A percentile compares a stretch with the other conserved stretches of the same genome.
phyloP scores from a whole-genome alignment of 2,329 filamentous ascomycete species.

The Chrysoporthe puriensis region DNA sequence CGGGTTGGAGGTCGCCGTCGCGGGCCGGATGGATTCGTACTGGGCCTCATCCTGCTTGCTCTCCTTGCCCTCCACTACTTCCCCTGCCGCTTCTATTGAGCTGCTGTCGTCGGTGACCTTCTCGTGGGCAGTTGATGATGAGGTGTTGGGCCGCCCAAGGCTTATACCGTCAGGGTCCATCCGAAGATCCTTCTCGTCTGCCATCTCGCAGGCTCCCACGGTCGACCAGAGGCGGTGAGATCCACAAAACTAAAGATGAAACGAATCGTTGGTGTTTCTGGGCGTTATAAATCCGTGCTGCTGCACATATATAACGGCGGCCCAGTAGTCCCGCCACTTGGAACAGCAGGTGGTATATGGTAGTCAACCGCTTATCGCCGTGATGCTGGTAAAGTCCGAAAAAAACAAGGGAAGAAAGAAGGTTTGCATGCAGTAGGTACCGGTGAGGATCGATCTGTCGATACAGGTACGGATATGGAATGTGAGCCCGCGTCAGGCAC shows the following conservation, averaged over 20 bases:
- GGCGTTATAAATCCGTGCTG: neutral
- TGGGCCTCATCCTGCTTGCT: conserved; percentile 19
- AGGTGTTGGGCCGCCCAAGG: conserved; percentile 2
- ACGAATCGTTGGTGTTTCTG: neutral
- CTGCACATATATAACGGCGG: neutral
- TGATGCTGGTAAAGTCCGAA: neutral
- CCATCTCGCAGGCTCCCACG: conserved; percentile 23
- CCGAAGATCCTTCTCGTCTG: conserved; percentile 18
- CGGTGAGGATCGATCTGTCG: neutral
- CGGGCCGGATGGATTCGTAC: conserved; percentile 36
- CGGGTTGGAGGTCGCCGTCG: conserved; percentile 14
- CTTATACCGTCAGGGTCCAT: neutral
- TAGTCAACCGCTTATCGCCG: neutral
- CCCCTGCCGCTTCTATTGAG: conserved; percentile 16
- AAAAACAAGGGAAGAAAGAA: neutral
- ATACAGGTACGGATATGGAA: neutral
- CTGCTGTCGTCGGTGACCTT: conserved; percentile 25
- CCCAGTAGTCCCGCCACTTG: neutral
- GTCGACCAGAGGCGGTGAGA: neutral
- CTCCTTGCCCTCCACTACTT: conserved; percentile 18
- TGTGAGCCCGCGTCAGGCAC: neutral
- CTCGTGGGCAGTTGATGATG: conserved; percentile 21
- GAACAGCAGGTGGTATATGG: neutral
- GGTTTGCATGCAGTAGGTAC: neutral
- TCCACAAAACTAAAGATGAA: neutral